Base-by-base conservation (phyloP, 2,329 filamentous ascomycete genomes). In the Cytospora paraplurivora region DNA sequence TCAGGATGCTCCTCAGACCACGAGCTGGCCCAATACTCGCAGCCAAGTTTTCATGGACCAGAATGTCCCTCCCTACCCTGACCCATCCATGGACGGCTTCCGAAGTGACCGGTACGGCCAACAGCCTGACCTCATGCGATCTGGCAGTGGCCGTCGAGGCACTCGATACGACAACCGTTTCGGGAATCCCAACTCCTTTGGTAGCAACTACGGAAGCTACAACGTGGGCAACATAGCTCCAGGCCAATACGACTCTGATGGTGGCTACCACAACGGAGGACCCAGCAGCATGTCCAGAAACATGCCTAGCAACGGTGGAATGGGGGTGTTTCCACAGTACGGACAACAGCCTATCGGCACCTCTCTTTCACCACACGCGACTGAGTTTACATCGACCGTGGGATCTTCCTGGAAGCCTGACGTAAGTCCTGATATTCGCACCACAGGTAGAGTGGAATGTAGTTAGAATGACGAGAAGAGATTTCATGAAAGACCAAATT, bases 321-420 rank as follows among this genome's bases (percentile, higher is more conserved):
- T 81, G 71, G 68, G 76, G 15, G 75, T 78, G 75, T 85, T 77
- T 67, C 75, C 79, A 59, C 69, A 76, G 49, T 87, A 84, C 69
- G 82, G 82, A 67, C 81, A 82, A 69, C 84, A 84, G 67, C 79
- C 85, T 33, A 81, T 85, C 66, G 85, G 87, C 33, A 90, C 88
- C 19, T 81, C 87, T 8, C 79, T 93, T 50, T 92, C 90, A 19
- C 88, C 90, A 13, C 86, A 90, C 68, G 90, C 89, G 33, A 88
- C 85, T 5, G 90, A 93, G 72, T 93, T 93, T 69, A 91, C 86
- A 13, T 84, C 86, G 4, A 77, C 78, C 33, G 75, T 72, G 59
- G 73, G 72, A 68, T 74, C 73, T 58, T 76, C 71, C 52, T 88
- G 80, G 88, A 86, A 85, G 72, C 77, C 74, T 69, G 82, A 87